Percentiles rank a stretch among this genome's conserved stretches.
phyloP scores from a whole-genome alignment of 495 filamentous ascomycete species.

The Aspergillus olivimuriae region DNA sequence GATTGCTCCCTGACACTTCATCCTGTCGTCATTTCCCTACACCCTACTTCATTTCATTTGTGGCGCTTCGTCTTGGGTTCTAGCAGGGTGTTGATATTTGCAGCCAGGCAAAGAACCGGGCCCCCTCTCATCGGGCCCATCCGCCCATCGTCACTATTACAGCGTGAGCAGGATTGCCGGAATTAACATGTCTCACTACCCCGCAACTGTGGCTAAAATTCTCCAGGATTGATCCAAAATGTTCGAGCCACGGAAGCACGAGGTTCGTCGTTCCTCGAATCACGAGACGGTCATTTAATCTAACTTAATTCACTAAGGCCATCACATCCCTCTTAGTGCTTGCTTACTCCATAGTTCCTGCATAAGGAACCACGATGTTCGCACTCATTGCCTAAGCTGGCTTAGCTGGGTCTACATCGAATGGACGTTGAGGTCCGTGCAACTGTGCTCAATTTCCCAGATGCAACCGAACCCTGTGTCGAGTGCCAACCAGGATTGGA shows the following conservation, averaged over 20 bases:
- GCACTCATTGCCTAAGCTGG: slow-evolving; percentile 6
- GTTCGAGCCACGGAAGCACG: not conserved
- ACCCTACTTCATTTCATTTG: too few relatives aligned
- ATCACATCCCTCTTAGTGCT: not conserved
- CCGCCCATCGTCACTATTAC: too few relatives aligned
- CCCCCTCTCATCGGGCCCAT: too few relatives aligned
- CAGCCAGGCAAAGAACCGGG: too few relatives aligned
- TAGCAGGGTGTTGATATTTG: too few relatives aligned
- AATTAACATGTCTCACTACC: slow-evolving; percentile 8
- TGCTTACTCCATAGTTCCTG: not conserved
- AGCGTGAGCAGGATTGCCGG: not conserved
- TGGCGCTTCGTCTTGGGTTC: too few relatives aligned
- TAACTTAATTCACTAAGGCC: not conserved
- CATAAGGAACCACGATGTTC: slow-evolving; percentile 5
- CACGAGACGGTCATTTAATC: not conserved
- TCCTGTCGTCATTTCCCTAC: too few relatives aligned
- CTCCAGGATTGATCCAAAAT: slow-evolving; percentile 1
- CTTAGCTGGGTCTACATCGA: slow-evolving; percentile 2
- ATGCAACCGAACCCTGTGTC: not conserved
- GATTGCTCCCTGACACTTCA: too few relatives aligned
- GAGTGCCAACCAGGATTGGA: not conserved
- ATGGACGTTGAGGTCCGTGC: not conserved
- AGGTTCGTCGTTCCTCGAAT: slow-evolving; percentile 2
- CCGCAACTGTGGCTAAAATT: slow-evolving; percentile 7
- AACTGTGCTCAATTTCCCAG: not conserved